Conservation (phyloP, 495 filamentous ascomycete species). For the Parachaetomium inaequale region DNA sequence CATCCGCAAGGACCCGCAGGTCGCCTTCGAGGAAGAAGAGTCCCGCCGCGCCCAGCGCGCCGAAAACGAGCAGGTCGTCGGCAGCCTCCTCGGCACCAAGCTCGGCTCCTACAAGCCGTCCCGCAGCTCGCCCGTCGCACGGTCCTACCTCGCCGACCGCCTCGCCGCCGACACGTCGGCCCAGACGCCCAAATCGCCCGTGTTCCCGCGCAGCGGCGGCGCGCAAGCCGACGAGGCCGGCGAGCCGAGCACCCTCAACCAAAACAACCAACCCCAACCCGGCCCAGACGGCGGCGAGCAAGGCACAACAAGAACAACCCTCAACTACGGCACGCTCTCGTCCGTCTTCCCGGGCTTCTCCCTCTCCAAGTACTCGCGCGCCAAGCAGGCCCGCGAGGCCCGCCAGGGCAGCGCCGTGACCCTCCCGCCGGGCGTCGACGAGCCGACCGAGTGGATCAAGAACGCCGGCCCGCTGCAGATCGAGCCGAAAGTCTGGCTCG, state of each 20-base stretch:
- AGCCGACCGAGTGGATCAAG: conserved; percentile 84
- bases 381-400: conserved; percentile 37
- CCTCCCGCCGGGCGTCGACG: conserved; percentile 79
- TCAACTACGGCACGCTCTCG: conserved; percentile 49
- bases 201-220: conserved; percentile 16
- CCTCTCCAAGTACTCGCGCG: conserved; percentile 63
- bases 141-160: conserved; percentile 50
- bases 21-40: conserved; percentile 88
- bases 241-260: conserved; percentile 32
- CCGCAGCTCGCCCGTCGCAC: conserved; percentile 60
- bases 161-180: conserved; percentile 37
- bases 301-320: background rate
- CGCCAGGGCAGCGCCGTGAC: conserved; percentile 1
- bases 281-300: background rate
- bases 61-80: conserved; percentile 84
- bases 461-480: conserved; percentile 85
- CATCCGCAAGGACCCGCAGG: conserved; percentile 86
- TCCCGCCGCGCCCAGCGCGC: conserved; percentile 71
- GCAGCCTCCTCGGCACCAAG: conserved; percentile 66
- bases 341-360: conserved; percentile 72
- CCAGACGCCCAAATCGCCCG: conserved; percentile 17
- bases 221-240: conserved; percentile 18
- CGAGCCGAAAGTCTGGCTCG: conserved; percentile 97
- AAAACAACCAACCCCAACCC: conserved; percentile 7
- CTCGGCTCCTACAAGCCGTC: conserved; percentile 50